These are phyloP conservation scores for Phylloporus sp. DNA, from an alignment of 1,284 basidiomycete genomes.

Conservation along the genomic window DNA sequence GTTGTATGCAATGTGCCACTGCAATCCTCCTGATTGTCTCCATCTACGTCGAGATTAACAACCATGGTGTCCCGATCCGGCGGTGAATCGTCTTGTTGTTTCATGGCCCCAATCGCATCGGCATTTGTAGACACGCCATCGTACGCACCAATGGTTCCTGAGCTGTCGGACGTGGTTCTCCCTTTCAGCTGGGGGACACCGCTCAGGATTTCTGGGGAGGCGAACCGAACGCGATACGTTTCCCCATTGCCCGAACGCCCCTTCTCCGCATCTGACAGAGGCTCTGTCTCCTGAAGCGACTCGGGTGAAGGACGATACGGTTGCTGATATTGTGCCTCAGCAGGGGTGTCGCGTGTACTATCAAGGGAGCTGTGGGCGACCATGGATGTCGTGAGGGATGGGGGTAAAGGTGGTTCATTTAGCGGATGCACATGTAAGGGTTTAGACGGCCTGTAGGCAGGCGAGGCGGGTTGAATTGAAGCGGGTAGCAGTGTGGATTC, in stretches of 20 bases:
- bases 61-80: conserved; percentile 28
- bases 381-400: conserved; percentile 14
- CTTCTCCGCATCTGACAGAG: conserved; percentile 18
- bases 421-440: conserved; percentile 34
- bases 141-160: not conserved
- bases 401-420: conserved; percentile 19
- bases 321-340: conserved; percentile 32
- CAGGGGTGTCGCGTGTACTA: conserved; percentile 29
- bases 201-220: conserved; percentile 33
- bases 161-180: not conserved
- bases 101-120: not conserved
- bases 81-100: not conserved
- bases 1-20: not conserved
- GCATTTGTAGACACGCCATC: not conserved
- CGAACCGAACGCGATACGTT: conserved; percentile 33
- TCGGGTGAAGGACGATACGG: conserved; percentile 28
- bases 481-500: conserved; percentile 5
- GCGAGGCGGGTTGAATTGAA: conserved; percentile 9
- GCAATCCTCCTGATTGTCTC: conserved; percentile 8
- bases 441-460: conserved; percentile 28
- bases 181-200: conserved; percentile 20
- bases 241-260: conserved; percentile 21
- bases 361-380: conserved; percentile 16
- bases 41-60: conserved; percentile 22
- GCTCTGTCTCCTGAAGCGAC: conserved; percentile 2